Evolutionary conservation across 2,329 filamentous ascomycete genomes (phyloP), one percentile per base, ranked within the genome.

Genomic region (Fusarium decemcellulare): DNA sequence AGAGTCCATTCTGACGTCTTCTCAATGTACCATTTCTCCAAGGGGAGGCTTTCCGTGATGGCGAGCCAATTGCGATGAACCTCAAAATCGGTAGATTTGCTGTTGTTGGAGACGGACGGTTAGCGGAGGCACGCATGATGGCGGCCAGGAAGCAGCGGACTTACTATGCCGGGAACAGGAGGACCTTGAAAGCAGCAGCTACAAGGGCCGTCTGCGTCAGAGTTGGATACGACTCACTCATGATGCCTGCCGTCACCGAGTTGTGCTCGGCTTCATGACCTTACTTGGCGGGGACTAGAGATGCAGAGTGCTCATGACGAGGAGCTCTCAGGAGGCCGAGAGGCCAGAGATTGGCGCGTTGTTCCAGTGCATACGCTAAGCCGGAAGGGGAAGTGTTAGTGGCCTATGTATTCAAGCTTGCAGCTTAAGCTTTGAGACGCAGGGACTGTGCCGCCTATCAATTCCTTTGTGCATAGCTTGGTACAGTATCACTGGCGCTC

Each of bases 1-100:
- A 99, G 91, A 0, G 96, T 99, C 96, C 96, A 99, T 93, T 98
- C 94, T 63, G 96, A 99, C 2, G 95, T 97, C 83, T 95, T 92
- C 86, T 99, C 96, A 78, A 92, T 95, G 82, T 99, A 99, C 96
- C 96, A 99, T 72, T 97, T 86, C 80, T 92, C 90, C 53, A 95
- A 82, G 4, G 95, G 93, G 18, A 98, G 87, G 66, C 93, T 97
- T 81, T 97, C 87, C 6, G 96, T 98, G 73, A 98, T 94, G 68
- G 96, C 96, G 42, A 99, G 90, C 96, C 96, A 99, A 84, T 99
- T 99, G 71, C 96, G 91, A 82, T 99, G 96, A 59, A 99, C 96
- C 81, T 99, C 96, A 76, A 99, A 99, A 81, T 99, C 96, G 74
- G 96, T 99, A 7, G 96, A 99, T 86, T 97, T 98, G 86, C 95